These are phyloP conservation scores for Chytriomyces sp. DNA, from an alignment of 192 early-diverging fungal species.

Conservation along the genomic window DNA sequence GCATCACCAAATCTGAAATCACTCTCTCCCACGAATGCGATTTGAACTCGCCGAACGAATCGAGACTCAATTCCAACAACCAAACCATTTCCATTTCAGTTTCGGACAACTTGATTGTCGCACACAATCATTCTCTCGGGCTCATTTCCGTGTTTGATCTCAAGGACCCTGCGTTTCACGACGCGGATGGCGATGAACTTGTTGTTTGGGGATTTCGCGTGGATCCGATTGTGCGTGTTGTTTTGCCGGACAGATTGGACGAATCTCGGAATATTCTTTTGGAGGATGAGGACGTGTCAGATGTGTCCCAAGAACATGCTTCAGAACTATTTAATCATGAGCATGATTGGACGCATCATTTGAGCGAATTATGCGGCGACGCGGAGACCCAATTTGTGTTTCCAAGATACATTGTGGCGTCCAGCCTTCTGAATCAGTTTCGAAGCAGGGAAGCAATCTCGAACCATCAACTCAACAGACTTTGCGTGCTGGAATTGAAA, in stretches of 20 bases:
- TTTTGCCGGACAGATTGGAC: background rate
- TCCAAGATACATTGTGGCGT: background rate
- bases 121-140: conserved; percentile 8
- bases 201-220: background rate
- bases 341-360: background rate
- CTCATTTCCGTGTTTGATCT: conserved; percentile 23
- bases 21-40: conserved; percentile 7
- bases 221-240: background rate
- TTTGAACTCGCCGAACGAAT: conserved; percentile 18
- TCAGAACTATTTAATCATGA: too few species aligned
- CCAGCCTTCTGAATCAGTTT: background rate
- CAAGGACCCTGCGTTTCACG: background rate
- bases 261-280: background rate
- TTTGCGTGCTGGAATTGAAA: background rate
- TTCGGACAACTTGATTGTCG: conserved; percentile 30
- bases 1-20: conserved; percentile 13
- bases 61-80: background rate
- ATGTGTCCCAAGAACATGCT: background rate
- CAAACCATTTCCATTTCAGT: conserved; percentile 8
- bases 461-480: too few species aligned
- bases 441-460: too few species aligned
- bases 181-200: background rate
- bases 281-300: background rate
- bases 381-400: conserved; percentile 5
- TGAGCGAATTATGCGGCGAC: background rate